Evolutionary conservation across 176 grass and related monocot species (phyloP), one percentile per base, ranked within the genome.

Genomic region (Eremochloa ophiuroides): DNA sequence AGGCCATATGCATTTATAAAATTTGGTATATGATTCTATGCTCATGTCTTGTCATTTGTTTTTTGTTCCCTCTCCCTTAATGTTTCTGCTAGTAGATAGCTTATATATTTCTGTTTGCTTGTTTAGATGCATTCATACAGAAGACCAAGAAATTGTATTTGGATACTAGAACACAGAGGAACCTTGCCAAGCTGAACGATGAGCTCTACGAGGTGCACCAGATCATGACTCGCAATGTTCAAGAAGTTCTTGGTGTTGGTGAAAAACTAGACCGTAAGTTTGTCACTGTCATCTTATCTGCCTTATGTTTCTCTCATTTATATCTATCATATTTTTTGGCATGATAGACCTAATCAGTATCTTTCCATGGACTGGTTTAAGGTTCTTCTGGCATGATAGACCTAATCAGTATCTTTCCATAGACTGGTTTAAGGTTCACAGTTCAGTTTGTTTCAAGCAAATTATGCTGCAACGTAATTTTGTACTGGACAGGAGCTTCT

Each of bases 1-100:
- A 94, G 92, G 78, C 92, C 94, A 66, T 97, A 97, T 87, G 94
- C 92, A 75, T 97, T 94, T 84, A 97, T 94, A 66, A 97, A 97
- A 76, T 97, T 97, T 66, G 92, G 94, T 94, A 97, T 94, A 97
- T 59, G 46, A 34, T 75, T 87, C 27, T 62, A 15, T 56, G 27
- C 77, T 68, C 43, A 34, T 82, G 50, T 25, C 14, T 11, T 81
- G 31, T 65, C 35, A 66, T 75, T 61, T 78, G 56, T 20, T 82
- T 79, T 81, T 34, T 72, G 40, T 43, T 11, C 9, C 8, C 11
- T 35, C 58, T 75, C 37, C 47, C 37, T 74, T 80, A 37, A 43
- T 71, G 9, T 55, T 34, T 74, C 83, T 81, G 61, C 39, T 50
- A 68, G 14, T 61, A 60, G 17, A 83, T 73, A 42, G 38, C 22